Percentiles rank a stretch among this genome's conserved stretches.
Conservation (phyloP, 2,329 filamentous ascomycete genomes). For the Zalaria obscura region DNA sequence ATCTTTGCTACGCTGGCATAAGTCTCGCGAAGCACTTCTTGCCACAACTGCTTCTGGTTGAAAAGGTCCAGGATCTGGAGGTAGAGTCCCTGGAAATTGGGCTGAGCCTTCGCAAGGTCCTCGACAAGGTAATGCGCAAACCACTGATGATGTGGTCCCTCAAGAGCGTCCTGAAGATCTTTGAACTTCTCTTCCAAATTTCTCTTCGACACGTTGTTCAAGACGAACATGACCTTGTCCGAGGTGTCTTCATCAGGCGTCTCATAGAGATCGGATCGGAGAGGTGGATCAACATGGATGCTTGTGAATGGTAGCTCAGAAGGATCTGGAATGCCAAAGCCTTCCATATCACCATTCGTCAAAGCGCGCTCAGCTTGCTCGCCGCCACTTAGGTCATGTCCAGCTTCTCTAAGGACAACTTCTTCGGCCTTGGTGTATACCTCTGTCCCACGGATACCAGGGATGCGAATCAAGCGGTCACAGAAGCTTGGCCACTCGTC, state of each 20-base stretch:
- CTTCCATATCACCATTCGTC: constrained; percentile 58
- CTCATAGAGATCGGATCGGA: constrained; percentile 52
- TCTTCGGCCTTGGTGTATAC: constrained; percentile 65
- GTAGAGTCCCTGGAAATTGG: constrained; percentile 91
- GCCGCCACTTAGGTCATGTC: constrained; percentile 23
- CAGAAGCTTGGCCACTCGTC: constrained; percentile 95
- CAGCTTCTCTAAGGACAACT: constrained; percentile 54
- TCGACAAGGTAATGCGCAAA: constrained; percentile 92
- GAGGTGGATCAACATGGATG: constrained; percentile 59
- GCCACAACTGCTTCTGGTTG: constrained; percentile 64
- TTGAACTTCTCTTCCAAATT: constrained; percentile 74
- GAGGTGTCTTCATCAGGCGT: constrained; percentile 76
- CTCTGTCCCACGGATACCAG: constrained; percentile 69
- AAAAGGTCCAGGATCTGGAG: constrained; percentile 78
- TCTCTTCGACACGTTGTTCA: constrained; percentile 90
- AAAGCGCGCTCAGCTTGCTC: constrained; percentile 17
- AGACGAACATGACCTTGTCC: constrained; percentile 85
- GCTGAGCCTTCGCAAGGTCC: constrained; percentile 90
- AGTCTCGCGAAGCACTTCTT: constrained; percentile 83
- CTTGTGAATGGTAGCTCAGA: constrained; percentile 60
- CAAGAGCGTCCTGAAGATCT: constrained; percentile 66
- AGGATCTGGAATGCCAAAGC: constrained; percentile 43
- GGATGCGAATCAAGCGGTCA: constrained; percentile 67
- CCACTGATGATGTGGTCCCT: constrained; percentile 81
- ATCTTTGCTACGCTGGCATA: constrained; percentile 75